Conservation (phyloP, 495 filamentous ascomycete species). For the Daldinia vernicosa region DNA sequence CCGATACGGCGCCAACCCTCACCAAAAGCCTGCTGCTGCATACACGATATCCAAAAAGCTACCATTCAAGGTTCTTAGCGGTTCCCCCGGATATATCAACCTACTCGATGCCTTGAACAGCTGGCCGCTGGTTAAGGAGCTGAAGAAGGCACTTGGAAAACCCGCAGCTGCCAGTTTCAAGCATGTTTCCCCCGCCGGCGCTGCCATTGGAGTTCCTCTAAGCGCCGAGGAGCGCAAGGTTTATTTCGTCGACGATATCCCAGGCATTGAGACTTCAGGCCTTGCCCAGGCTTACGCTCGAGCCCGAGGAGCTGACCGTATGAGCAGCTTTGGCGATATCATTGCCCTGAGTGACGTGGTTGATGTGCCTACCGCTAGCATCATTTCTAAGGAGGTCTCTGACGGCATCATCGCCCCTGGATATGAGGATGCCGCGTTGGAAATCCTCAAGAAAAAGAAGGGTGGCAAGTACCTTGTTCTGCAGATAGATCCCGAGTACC, state of each 20-base stretch:
- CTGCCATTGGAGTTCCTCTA: slow-evolving; percentile 89
- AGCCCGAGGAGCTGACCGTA: slow-evolving; percentile 92
- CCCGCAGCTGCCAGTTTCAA: slow-evolving; percentile 99
- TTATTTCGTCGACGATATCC: slow-evolving; percentile 97
- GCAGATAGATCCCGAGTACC: slow-evolving; percentile 89
- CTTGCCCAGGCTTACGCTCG: slow-evolving; percentile 95
- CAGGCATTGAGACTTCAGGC: slow-evolving; percentile 80
- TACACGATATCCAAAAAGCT: slow-evolving; percentile 74
- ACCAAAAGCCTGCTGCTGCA: slow-evolving; percentile 94
- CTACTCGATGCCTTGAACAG: slow-evolving; percentile 95
- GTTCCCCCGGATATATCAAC: slow-evolving; percentile 95
- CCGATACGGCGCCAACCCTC: slow-evolving; percentile 95
- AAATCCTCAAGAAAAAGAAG: slow-evolving; percentile 97
- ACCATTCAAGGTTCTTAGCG: slow-evolving; percentile 96
- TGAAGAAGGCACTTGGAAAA: slow-evolving; percentile 83
- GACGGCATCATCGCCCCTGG: slow-evolving; percentile 94
- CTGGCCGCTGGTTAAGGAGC: slow-evolving; percentile 96
- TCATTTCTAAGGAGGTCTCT: slow-evolving; percentile 96
- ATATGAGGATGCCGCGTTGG: slow-evolving; percentile 83
- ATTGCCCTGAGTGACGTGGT: slow-evolving; percentile 91
- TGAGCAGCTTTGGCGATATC: slow-evolving; percentile 97
- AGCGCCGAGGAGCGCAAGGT: slow-evolving; percentile 90
- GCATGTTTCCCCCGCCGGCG: slow-evolving; percentile 96
- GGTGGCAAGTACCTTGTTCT: slow-evolving; percentile 95
- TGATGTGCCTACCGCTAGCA: slow-evolving; percentile 90